A percentile compares a stretch with the other conserved stretches of the same genome.
These are phyloP conservation scores for Aspergillus nomiae DNA, from an alignment of 2,329 filamentous ascomycete species.

Conservation along the genomic window DNA sequence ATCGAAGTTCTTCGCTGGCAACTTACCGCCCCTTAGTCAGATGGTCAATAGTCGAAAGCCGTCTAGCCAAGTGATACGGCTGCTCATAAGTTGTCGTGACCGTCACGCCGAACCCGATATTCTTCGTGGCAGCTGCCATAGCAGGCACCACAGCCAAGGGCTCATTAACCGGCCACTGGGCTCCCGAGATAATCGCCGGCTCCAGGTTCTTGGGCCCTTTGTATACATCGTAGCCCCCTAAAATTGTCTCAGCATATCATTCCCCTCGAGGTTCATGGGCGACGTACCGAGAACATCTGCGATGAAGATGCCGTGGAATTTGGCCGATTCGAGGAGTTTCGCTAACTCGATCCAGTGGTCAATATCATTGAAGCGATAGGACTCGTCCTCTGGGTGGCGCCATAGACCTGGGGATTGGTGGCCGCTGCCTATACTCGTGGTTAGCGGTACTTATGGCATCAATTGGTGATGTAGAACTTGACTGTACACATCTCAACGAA, in stretches of 20 bases:
- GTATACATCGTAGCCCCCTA: constrained; percentile 70
- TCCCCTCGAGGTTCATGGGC: accelerated
- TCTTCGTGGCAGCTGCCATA: constrained; percentile 68
- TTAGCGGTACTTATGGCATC: accelerated
- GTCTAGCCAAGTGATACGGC: constrained; percentile 66
- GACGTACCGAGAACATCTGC: constrained; percentile 61
- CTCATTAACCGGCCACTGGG: constrained; percentile 73
- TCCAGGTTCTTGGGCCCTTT: constrained; percentile 62
- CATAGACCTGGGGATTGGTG: constrained; percentile 61
- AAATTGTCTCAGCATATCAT: not conserved
- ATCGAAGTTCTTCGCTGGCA: accelerated
- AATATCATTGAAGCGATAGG: constrained; percentile 61
- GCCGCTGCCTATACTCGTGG: constrained; percentile 41
- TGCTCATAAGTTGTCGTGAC: constrained; percentile 69
- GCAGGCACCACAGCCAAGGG: constrained; percentile 64
- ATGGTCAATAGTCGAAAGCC: constrained; percentile 69
- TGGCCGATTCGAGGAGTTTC: constrained; percentile 60
- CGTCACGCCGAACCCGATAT: constrained; percentile 69
- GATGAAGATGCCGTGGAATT: constrained; percentile 69
- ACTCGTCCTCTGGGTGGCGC: constrained; percentile 66
- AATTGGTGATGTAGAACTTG: not conserved
- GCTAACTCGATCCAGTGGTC: constrained; percentile 64
- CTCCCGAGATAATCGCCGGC: constrained; percentile 62
- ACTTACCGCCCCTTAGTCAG: constrained; percentile 61
- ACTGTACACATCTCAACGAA: constrained; percentile 52